Conservation (phyloP, 1,284 basidiomycete species). For the Ustilago esculenta region DNA sequence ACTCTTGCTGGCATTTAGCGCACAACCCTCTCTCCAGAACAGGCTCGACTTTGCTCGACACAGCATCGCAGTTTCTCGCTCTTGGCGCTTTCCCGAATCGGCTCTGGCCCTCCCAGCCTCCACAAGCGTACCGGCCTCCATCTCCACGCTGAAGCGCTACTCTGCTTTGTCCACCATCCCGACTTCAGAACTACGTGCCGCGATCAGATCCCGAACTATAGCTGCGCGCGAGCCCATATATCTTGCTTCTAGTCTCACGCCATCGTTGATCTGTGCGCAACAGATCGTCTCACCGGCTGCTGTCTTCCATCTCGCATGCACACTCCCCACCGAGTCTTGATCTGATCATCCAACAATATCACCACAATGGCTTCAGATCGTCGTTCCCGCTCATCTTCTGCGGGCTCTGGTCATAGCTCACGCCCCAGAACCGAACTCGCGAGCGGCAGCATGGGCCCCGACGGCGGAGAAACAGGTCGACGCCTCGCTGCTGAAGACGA, state of each 20-base stretch:
- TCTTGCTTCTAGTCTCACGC: not conserved
- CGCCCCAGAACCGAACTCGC: slow-evolving; percentile 38
- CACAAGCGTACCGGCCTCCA: too few relatives aligned
- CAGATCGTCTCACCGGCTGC: not conserved
- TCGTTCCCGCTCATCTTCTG: slow-evolving; percentile 44
- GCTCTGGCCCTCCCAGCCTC: too few relatives aligned
- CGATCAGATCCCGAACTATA: not conserved
- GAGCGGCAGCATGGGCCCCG: slow-evolving; percentile 48
- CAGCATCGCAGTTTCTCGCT: too few relatives aligned
- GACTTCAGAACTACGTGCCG: too few relatives aligned
- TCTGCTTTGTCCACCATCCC: too few relatives aligned
- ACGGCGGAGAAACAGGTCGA: slow-evolving; percentile 54
- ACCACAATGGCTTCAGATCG: slow-evolving; percentile 51
- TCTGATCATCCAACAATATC: not conserved
- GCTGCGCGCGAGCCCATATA: not conserved
- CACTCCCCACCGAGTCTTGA: not conserved
- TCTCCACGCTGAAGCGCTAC: too few relatives aligned
- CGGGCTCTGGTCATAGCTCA: slow-evolving; percentile 49
- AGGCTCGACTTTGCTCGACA: too few relatives aligned
- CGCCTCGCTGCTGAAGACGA: slow-evolving; percentile 58
- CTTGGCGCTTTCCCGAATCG: too few relatives aligned
- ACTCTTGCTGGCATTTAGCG: too few relatives aligned
- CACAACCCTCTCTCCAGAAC: too few relatives aligned
- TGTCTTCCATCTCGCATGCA: not conserved
- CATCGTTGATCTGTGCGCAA: not conserved